Percentiles rank a stretch among this genome's conserved stretches.
Evolutionary conservation across 306 rosid genomes (phyloP).

Genomic region (Sophora flavescens): DNA sequence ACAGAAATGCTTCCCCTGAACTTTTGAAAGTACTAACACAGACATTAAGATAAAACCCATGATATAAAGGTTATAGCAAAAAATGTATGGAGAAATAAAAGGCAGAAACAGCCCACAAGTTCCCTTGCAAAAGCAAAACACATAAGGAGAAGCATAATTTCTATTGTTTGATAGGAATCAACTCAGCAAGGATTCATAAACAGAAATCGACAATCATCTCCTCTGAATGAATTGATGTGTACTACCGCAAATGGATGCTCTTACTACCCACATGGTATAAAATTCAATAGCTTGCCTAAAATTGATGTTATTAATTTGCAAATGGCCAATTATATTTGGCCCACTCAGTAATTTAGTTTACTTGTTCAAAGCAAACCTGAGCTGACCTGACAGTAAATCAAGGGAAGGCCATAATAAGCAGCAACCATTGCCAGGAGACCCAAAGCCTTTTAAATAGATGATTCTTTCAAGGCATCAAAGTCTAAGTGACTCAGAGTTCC

Average conservation of each 20-base stretch:
- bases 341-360: slow-evolving; percentile 19
- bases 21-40: slow-evolving; percentile 4
- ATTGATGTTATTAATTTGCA: not conserved
- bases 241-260: not conserved
- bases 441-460: not conserved
- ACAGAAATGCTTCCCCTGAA: slow-evolving; percentile 23
- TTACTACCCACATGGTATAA: slow-evolving; percentile 1
- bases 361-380: not conserved
- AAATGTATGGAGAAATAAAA: not conserved
- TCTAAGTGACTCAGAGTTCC: not conserved
- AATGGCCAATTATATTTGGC: slow-evolving; percentile 9
- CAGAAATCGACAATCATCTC: not conserved
- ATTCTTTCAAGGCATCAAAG: not conserved
- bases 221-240: slow-evolving; percentile 10
- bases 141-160: slow-evolving; percentile 30
- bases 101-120: not conserved
- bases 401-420: not conserved
- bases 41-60: slow-evolving; percentile 6
- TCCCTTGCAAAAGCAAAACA: slow-evolving; percentile 1
- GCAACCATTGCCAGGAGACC: not conserved
- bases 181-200: slow-evolving; percentile 3
- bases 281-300: not conserved
- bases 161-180: not conserved
- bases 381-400: not conserved
- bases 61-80: slow-evolving; percentile 5